Evolutionary conservation across 345 rosid species (phyloP), one percentile per base, ranked within the genome.

Genomic region (Heritiera fomes): DNA sequence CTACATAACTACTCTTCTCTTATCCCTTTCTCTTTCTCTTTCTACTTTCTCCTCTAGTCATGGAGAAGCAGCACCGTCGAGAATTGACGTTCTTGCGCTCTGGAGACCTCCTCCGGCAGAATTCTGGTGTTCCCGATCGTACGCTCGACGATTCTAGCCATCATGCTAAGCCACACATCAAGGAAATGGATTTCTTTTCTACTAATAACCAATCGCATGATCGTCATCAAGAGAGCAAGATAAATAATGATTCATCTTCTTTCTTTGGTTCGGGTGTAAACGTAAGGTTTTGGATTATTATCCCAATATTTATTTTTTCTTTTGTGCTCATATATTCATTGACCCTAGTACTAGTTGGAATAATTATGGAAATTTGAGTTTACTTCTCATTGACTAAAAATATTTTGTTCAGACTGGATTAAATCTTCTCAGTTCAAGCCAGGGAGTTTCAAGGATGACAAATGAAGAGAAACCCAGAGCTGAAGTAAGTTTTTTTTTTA

Each of bases 111-210:
- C 84, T 71, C 75, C 84, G 76, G 49, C 78, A 23, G 67, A 85
- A 75, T 52, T 83, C 81, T 46, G 75, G 56, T 64, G 72, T 73
- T 6, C 71, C 87, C 1, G 86, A 72, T 53, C 30, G 30, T 9
- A 53, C 8, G 46, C 75, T 53, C 5, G 75, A 73, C 38, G 64
- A 73, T n/a, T n/a, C 49, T 38, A 55, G 81, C 78, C 84, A 78
- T 82, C 77, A 65, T 53, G 80, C 68, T 13, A 80, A 77, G 61
- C 80, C 86, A 46, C 78, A 79, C 34, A 89, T 91, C 80, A 85
- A 87, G 85, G 97, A 93, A 86, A 80, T 92, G 73, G 98, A 95
- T 86, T 95, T 95, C 93, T 95, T 95, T 64, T 88, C 94, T 0
- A 55, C 71, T 4, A 83, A 77, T 45, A 81, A 67, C 61, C 85